Base-by-base conservation (phyloP, 768 basidiomycete genomes). In the Suillus subluteus region DNA sequence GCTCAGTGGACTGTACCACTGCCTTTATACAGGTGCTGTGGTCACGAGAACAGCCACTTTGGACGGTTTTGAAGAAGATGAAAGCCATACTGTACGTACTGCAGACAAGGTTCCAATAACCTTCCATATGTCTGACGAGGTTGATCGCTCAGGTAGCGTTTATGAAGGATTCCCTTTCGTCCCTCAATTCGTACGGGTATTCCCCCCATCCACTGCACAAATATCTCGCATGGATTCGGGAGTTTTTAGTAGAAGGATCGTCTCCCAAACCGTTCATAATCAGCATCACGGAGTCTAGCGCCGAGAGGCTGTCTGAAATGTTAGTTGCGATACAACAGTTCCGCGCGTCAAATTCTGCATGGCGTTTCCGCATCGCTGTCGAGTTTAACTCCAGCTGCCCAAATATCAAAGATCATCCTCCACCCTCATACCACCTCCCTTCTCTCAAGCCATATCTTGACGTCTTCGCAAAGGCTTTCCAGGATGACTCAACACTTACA, bases 321-420 rank as follows among this genome's bases (percentile, higher is more conserved):
- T 75, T 95, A 52, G 73, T 75, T 40, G 71, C 80, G n/a, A 84
- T 96, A 72, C 90, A 89, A 72, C 72, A 63, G 2, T 81, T 94
- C 13, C 87, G 92, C n/a, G 41, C 68, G 12, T 58, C 65, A 38
- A 68, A 77, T 1, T 62, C 71, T 78, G 21, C 68, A 67, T 68
- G 80, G 82, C 67, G 73, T 63, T 75, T 81, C 68, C 71, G 81
- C 68, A 79, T 95, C 67, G 94, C 85, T 16, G 78, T 94, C 71
- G 94, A 96, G 76, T 81, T 95, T 73, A 96, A 96, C 75, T 88
- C 92, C 0, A 91, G 89, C 48, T 96, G 94, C 69, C 94, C 94
- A 4, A 96, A 96, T 74, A 91, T 95, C 69, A 73, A 76, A 64
- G 78, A 76, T 13, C 79, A 81, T 32, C 84, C 91, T 0, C 92